A percentile compares a stretch with the other conserved stretches of the same genome.
Evolutionary conservation across 257 asterid species (phyloP).

Genomic region (Thymus quinquecostatus): DNA sequence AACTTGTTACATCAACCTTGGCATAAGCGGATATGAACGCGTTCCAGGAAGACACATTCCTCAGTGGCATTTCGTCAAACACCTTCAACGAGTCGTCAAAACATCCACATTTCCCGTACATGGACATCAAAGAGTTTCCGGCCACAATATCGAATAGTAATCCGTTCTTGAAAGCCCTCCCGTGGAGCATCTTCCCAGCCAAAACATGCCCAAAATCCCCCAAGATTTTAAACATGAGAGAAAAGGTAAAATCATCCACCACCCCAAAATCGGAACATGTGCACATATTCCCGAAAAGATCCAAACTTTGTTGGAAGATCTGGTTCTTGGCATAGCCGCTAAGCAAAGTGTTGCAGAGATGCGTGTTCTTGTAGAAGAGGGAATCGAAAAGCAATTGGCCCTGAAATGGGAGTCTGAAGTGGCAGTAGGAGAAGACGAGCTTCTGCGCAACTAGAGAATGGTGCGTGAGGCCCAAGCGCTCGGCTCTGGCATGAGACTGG

Average conservation of each 20-base stretch:
- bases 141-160: slow-evolving; percentile 57
- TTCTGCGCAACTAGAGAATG: slow-evolving; percentile 57
- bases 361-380: slow-evolving; percentile 43
- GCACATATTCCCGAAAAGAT: slow-evolving; percentile 57
- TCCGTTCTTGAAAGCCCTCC: slow-evolving; percentile 48
- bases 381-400: slow-evolving; percentile 49
- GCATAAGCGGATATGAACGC: slow-evolving; percentile 53
- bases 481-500: slow-evolving; percentile 52
- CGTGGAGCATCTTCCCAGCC: slow-evolving; percentile 54
- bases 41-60: slow-evolving; percentile 65
- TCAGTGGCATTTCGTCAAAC: slow-evolving; percentile 67
- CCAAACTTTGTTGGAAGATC: slow-evolving; percentile 42
- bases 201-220: slow-evolving; percentile 49
- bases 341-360: slow-evolving; percentile 59
- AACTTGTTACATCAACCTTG: slow-evolving; percentile 24
- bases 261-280: slow-evolving; percentile 21
- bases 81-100: slow-evolving; percentile 46
- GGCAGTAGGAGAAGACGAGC: slow-evolving; percentile 54
- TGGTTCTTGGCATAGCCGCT: slow-evolving; percentile 56
- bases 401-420: slow-evolving; percentile 39
- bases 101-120: slow-evolving; percentile 55
- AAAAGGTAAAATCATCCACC: slow-evolving; percentile 65
- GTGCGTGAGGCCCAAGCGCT: slow-evolving; percentile 54
- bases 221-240: slow-evolving; percentile 47
- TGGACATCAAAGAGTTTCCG: slow-evolving; percentile 61